These are phyloP conservation scores for Candida corydali DNA, from an alignment of 805 yeast species.

Conservation along the genomic window DNA sequence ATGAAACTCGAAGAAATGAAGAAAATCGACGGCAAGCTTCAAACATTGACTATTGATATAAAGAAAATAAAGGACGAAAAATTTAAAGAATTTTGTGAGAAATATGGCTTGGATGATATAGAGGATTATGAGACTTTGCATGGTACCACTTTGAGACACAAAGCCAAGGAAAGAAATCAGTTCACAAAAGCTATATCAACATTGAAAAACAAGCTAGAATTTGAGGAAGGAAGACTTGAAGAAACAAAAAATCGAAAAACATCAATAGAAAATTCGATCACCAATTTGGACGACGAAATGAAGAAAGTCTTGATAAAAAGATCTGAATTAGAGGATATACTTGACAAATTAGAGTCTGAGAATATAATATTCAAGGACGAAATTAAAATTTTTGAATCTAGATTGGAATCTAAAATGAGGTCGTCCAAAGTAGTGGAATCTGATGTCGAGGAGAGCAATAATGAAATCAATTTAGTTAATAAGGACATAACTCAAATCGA, in stretches of 20 bases:
- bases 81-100: constrained; percentile 52
- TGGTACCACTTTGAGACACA: constrained; percentile 53
- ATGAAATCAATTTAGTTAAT: constrained; percentile 23
- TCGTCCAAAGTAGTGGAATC: constrained; percentile 27
- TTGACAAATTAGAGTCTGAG: constrained; percentile 27
- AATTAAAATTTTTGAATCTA: constrained; percentile 10
- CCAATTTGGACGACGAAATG: constrained; percentile 31
- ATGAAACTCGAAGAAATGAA: constrained; percentile 14
- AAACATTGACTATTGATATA: constrained; percentile 15
- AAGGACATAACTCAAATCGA: constrained; percentile 40
- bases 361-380: constrained; percentile 20
- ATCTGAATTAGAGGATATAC: constrained; percentile 17
- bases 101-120: constrained; percentile 51
- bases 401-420: constrained; percentile 17
- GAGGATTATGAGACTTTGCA: constrained; percentile 68
- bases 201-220: constrained; percentile 55
- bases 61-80: constrained; percentile 37
- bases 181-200: constrained; percentile 58
- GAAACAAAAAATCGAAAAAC: constrained; percentile 48
- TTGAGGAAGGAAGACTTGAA: constrained; percentile 57
- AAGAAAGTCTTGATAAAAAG: constrained; percentile 29
- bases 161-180: constrained; percentile 58
- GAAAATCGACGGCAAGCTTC: constrained; percentile 18
- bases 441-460: constrained; percentile 34
- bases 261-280: constrained; percentile 38